Evolutionary conservation across 2,329 filamentous ascomycete genomes (phyloP).

Genomic region (Aspergillus sp.): DNA sequence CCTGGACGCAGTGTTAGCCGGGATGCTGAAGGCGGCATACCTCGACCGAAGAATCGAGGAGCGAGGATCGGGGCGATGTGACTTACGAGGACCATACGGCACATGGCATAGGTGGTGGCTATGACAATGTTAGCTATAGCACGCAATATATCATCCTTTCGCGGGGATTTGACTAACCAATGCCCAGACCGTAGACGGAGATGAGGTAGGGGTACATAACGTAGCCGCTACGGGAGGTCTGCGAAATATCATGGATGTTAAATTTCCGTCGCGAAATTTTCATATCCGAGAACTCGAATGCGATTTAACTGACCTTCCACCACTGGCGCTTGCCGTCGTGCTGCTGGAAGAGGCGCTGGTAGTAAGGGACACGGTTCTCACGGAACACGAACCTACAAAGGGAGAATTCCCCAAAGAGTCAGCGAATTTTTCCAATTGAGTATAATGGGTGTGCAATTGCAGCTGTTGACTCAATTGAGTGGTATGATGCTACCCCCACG

Average conservation of each 20-base stretch:
- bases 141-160: conserved; percentile 1
- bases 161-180: conserved; percentile 45
- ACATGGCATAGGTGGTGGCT: conserved; percentile 44
- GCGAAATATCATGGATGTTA: conserved; percentile 6
- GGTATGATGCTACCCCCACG: conserved; percentile 3
- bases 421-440: conserved; percentile 11
- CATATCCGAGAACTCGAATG: neutral
- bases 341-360: conserved; percentile 66
- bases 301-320: conserved; percentile 59
- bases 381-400: conserved; percentile 55
- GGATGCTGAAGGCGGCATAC: neutral
- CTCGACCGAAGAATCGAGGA: neutral
- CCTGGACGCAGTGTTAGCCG: conserved; percentile 39
- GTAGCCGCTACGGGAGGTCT: conserved; percentile 57
- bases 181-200: conserved; percentile 48
- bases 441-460: neutral
- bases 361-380: conserved; percentile 66
- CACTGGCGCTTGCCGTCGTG: conserved; percentile 66
- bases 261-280: neutral
- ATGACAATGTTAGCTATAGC: conserved; percentile 17
- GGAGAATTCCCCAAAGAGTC: conserved; percentile 8
- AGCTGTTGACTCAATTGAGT: neutral
- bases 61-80: neutral
- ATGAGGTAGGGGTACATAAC: conserved; percentile 63
- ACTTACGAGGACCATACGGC: conserved; percentile 45